Percentiles rank a stretch among this genome's conserved stretches.
Conservation (phyloP, 1,284 basidiomycete species). For the Apiotrichum domesticum region DNA sequence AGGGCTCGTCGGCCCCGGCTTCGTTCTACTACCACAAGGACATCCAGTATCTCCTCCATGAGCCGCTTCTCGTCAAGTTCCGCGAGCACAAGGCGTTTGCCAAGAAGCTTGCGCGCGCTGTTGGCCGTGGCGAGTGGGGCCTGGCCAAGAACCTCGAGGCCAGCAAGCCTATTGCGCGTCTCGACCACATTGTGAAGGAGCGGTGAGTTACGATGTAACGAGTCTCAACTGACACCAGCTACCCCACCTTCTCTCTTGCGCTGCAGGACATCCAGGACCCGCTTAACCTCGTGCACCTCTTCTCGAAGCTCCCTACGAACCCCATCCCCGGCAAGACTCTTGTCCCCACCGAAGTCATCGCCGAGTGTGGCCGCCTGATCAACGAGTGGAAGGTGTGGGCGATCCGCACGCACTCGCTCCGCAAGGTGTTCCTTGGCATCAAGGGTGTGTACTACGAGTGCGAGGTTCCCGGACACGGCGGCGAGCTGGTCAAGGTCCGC, state of each 20-base stretch:
- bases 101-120: constrained; percentile 88
- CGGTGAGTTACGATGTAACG: constrained; percentile 42
- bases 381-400: constrained; percentile 88
- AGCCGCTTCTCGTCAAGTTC: constrained; percentile 90
- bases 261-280: constrained; percentile 96
- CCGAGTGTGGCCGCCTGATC: constrained; percentile 83
- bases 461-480: constrained; percentile 64
- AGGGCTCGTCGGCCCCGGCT: constrained; percentile 92
- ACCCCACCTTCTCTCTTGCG: constrained; percentile 95
- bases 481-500: constrained; percentile 70
- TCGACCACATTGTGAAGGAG: constrained; percentile 98
- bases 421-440: constrained; percentile 93
- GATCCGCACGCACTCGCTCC: constrained; percentile 78
- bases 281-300: constrained; percentile 88
- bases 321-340: constrained; percentile 55
- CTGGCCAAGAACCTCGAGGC: constrained; percentile 91
- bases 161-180: constrained; percentile 74
- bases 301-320: constrained; percentile 79
- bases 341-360: constrained; percentile 75
- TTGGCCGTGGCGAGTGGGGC: constrained; percentile 92
- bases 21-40: constrained; percentile 99
- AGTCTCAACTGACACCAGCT: constrained; percentile 41
- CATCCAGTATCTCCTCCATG: constrained; percentile 94
- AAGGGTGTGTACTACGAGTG: constrained; percentile 99
- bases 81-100: constrained; percentile 98